A percentile compares a stretch with the other conserved stretches of the same genome.
phyloP scores from a whole-genome alignment of 305 asterid genomes.

The Fraxinus albicans region DNA sequence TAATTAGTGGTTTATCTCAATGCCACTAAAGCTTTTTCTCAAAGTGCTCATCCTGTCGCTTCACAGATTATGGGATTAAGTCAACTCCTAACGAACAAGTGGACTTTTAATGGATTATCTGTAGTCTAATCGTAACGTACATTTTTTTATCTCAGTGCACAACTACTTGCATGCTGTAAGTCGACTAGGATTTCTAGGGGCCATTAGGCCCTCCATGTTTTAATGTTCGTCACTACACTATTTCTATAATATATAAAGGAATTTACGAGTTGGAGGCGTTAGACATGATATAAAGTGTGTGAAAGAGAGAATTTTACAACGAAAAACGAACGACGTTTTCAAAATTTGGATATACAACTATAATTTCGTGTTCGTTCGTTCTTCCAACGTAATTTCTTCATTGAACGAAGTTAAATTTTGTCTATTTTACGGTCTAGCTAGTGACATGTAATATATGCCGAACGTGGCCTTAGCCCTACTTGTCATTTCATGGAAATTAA shows the following conservation, averaged over 20 bases:
- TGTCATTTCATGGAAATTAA: background rate
- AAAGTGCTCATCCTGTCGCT: background rate
- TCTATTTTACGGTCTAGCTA: background rate
- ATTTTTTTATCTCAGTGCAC: background rate
- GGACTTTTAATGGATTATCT: background rate
- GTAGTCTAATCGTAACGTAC: background rate
- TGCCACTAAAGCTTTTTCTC: background rate
- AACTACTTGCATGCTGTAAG: background rate
- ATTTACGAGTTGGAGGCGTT: background rate
- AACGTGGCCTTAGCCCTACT: background rate
- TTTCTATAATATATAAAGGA: background rate
- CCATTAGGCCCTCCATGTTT: background rate
- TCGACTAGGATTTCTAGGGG: background rate
- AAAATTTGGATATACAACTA: background rate
- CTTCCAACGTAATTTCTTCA: background rate
- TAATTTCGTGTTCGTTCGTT: too few relatives aligned
- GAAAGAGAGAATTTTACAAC: background rate
- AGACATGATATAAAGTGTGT: background rate
- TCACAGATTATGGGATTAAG: conserved; percentile 6
- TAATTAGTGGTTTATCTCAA: background rate
- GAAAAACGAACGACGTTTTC: background rate
- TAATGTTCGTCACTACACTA: background rate
- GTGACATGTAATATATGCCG: background rate
- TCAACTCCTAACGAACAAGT: conserved; percentile 3
- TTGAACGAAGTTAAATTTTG: background rate